Evolutionary conservation across 2,329 filamentous ascomycete species (phyloP).

Genomic region (Lojkania enalia): DNA sequence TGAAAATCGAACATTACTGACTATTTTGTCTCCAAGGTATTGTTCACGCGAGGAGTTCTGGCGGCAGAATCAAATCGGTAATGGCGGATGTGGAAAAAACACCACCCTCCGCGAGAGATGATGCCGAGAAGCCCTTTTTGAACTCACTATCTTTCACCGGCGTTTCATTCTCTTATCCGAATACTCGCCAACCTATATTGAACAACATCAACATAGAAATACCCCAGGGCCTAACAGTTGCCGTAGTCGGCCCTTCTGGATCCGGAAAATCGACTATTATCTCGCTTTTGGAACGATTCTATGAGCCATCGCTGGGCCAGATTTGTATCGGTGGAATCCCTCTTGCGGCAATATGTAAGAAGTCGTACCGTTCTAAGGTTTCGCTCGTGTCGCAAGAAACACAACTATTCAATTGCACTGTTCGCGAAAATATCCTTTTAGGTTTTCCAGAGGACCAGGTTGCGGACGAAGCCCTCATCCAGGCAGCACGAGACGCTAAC

Average conservation of each 20-base stretch:
- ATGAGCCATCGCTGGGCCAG: slow-evolving; percentile 44
- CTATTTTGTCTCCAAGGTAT: too few relatives aligned
- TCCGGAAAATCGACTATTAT: slow-evolving; percentile 95
- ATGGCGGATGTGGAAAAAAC: too few relatives aligned
- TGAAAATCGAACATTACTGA: neutral
- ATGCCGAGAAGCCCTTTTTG: neutral
- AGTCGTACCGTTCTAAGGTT: neutral
- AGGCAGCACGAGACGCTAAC: slow-evolving; percentile 8
- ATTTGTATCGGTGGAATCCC: neutral
- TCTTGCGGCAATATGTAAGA: neutral
- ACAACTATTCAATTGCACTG: neutral
- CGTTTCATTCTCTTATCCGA: slow-evolving; percentile 3
- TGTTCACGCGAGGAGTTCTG: too few relatives aligned
- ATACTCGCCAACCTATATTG: neutral
- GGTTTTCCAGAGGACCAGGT: neutral
- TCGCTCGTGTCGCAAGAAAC: neutral
- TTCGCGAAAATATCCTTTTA: neutral
- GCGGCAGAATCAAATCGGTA: too few relatives aligned
- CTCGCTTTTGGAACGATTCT: slow-evolving; percentile 90
- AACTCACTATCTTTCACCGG: too few relatives aligned
- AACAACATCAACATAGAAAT: slow-evolving; percentile 45
- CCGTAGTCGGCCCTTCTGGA: slow-evolving; percentile 79
- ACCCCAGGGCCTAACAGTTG: slow-evolving; percentile 34
- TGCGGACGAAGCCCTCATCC: neutral
- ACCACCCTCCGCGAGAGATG: too few relatives aligned